Evolutionary conservation across 352 stramenopile genomes (phyloP), one percentile per base, ranked within the genome.

Genomic region (Nothophytophthora sp.): DNA sequence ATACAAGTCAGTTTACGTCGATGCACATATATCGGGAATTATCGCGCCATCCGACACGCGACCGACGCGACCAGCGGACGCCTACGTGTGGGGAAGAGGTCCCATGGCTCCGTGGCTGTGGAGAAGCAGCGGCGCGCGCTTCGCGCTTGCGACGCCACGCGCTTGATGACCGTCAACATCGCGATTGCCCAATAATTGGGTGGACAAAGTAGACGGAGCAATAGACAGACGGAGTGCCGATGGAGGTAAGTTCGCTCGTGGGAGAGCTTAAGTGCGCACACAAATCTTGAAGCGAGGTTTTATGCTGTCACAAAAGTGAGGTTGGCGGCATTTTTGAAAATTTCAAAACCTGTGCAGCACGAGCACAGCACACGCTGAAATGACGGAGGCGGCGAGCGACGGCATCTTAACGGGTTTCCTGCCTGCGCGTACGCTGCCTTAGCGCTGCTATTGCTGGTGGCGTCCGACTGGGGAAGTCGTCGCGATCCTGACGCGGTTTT

Each of bases 341-440:
- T 29, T 43, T 5, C 16, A 25, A 43, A 43, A 60, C 56, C 39
- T 45, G 42, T 11, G 16, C 16, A 35, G 27, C 32, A 23, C 30
- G n/a, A 1, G 4, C 34, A 56, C n/a, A n/a, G n/a, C n/a, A n/a
- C n/a, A n/a, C n/a, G n/a, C n/a, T n/a, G n/a, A 16, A n/a, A 68
- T 72, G 62, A 19, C 29, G 15, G 49, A 50, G 33, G 25, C 42
- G 12, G 40, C 60, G 44, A 57, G n/a, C n/a, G n/a, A 56, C 18
- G 60, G 64, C 59, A 76, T 88, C 55, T 63, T 88, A 19, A 43
- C 60, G 35, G 55, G 60, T 24, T 83, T 88, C 62, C 61, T 88
- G 18, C 56, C 76, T 34, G 77, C 81, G n/a, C 32, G 75, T 86
- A 68, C 52, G 77, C 73, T 18, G 9, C 19, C 15, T 10, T 23